phyloP scores from a whole-genome alignment of 1,284 basidiomycete genomes.

The Inonotus obliquus region DNA sequence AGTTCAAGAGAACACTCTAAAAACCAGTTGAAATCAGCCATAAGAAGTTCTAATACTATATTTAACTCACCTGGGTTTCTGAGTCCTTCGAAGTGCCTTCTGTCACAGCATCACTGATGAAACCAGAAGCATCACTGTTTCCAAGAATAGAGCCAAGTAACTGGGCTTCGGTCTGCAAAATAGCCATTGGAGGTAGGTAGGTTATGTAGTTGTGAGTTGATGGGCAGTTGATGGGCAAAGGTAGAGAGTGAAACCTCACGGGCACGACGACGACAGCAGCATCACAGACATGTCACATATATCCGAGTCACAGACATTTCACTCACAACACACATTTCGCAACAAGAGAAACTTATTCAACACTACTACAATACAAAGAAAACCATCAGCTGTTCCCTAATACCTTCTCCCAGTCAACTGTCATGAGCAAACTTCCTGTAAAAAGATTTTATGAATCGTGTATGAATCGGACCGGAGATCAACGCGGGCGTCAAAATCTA shows the following conservation, averaged over 20 bases:
- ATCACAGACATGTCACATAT: too few species aligned
- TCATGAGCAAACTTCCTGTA: neutral
- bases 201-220: neutral
- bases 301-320: too few species aligned
- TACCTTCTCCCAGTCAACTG: too few species aligned
- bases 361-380: too few species aligned
- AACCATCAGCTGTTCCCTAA: too few species aligned
- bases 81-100: neutral
- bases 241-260: too few species aligned
- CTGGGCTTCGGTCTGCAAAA: neutral
- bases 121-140: neutral
- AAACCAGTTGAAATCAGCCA: neutral
- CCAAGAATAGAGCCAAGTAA: neutral
- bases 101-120: neutral
- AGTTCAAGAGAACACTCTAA: neutral
- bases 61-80: neutral
- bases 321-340: too few species aligned
- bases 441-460: slow-evolving; percentile 25
- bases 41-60: neutral
- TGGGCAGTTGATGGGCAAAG: too few species aligned
- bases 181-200: neutral
- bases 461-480: slow-evolving; percentile 85
- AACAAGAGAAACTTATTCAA: too few species aligned
- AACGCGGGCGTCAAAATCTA: too few species aligned
- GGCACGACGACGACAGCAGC: too few species aligned